Evolutionary conservation across 257 asterid species (phyloP).

Genomic region (Nicotiana attenuata): DNA sequence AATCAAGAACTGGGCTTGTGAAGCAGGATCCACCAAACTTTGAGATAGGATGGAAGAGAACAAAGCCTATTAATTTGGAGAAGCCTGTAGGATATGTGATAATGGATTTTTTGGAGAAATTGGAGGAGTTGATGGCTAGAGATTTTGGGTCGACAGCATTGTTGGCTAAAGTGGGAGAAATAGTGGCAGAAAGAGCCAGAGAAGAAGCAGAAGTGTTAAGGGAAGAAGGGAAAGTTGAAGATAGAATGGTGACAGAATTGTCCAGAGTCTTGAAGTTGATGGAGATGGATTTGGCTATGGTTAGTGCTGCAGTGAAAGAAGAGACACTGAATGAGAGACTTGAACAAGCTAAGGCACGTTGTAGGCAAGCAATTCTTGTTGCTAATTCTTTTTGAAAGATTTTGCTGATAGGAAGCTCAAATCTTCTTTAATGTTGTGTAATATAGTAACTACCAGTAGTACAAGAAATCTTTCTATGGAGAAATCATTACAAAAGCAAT

Average conservation of each 20-base stretch:
- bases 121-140: conserved; percentile 59
- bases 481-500: too few relatives aligned
- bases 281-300: conserved; percentile 91
- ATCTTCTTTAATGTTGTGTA: not conserved
- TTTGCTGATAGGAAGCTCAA: not conserved
- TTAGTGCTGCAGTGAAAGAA: conserved; percentile 70
- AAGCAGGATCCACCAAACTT: conserved; percentile 69
- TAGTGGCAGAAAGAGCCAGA: conserved; percentile 60
- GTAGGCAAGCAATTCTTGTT: conserved; percentile 88
- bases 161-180: conserved; percentile 65
- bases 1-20: conserved; percentile 36
- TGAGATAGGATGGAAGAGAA: conserved; percentile 93
- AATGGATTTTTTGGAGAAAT: conserved; percentile 75
- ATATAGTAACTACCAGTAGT: too few relatives aligned
- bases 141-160: conserved; percentile 59
- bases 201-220: conserved; percentile 68
- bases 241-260: conserved; percentile 77
- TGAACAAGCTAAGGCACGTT: conserved; percentile 68
- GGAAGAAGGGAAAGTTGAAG: conserved; percentile 84
- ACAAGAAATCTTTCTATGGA: too few relatives aligned
- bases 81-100: conserved; percentile 67
- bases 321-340: conserved; percentile 70
- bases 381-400: conserved; percentile 50
- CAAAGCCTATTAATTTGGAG: conserved; percentile 58
- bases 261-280: conserved; percentile 70